Evolutionary conservation across 768 basidiomycete genomes (phyloP).

Genomic region (Russula abietina): DNA sequence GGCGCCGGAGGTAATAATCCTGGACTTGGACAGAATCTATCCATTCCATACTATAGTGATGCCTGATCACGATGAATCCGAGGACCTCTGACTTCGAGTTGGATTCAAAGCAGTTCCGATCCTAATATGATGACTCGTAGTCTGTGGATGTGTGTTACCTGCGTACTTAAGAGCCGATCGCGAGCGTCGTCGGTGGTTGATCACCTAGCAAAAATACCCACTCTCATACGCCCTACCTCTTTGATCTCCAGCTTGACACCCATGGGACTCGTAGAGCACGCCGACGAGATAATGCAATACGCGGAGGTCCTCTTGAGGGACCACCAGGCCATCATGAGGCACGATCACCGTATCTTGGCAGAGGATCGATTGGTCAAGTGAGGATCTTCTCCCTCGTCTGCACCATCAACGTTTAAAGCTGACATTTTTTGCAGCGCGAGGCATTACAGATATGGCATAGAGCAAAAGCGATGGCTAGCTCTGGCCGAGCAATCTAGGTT

Average conservation of each 20-base stretch:
- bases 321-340: background rate
- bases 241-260: background rate
- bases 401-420: background rate
- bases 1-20: too few relatives aligned
- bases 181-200: too few relatives aligned
- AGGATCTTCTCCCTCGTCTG: too few relatives aligned
- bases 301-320: background rate
- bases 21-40: too few relatives aligned
- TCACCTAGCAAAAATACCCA: background rate
- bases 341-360: background rate
- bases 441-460: background rate
- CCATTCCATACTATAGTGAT: too few relatives aligned
- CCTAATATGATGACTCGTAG: too few relatives aligned
- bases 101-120: too few relatives aligned
- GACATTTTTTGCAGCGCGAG: background rate
- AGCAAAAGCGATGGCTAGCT: background rate
- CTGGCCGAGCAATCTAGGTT: background rate
- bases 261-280: background rate
- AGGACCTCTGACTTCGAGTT: too few relatives aligned
- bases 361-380: background rate
- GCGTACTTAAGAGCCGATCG: too few relatives aligned
- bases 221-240: background rate
- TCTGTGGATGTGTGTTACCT: too few relatives aligned
- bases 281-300: background rate
- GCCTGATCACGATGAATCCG: too few relatives aligned